phyloP scores from a whole-genome alignment of 2,329 filamentous ascomycete genomes.

The Fusarium sp. region DNA sequence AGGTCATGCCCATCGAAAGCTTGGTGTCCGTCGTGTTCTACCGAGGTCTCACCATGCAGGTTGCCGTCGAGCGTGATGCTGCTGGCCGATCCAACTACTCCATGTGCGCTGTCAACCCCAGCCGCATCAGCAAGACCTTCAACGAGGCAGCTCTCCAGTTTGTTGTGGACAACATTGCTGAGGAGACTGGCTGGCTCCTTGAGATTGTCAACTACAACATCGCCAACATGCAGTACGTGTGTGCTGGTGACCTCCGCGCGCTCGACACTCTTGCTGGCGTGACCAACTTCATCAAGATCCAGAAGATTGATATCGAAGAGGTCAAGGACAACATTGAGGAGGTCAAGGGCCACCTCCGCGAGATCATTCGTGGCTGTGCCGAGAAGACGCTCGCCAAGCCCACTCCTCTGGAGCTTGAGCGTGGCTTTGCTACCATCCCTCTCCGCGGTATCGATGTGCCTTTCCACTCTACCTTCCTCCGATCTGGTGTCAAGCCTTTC shows the following conservation, averaged over 20 bases:
- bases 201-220: slow-evolving; percentile 99
- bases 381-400: slow-evolving; percentile 91
- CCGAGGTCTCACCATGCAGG: slow-evolving; percentile 98
- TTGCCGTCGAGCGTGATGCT: slow-evolving; percentile 96
- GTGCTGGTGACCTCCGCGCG: slow-evolving; percentile 76
- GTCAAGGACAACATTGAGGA: slow-evolving; percentile 92
- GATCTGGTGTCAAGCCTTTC: slow-evolving; percentile 99
- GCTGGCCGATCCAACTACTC: slow-evolving; percentile 96
- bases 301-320: slow-evolving; percentile 97
- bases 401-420: slow-evolving; percentile 87
- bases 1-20: slow-evolving; percentile 99
- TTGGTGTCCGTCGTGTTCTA: slow-evolving; percentile 99
- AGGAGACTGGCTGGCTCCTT: slow-evolving; percentile 93
- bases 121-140: slow-evolving; percentile 98
- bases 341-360: slow-evolving; percentile 87
- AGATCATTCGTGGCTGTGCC: slow-evolving; percentile 91
- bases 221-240: slow-evolving; percentile 81
- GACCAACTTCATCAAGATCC: slow-evolving; percentile 93
- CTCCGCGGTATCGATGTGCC: slow-evolving; percentile 98
- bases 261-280: slow-evolving; percentile 82
- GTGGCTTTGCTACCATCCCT: slow-evolving; percentile 96
- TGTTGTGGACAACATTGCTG: slow-evolving; percentile 93
- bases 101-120: slow-evolving; percentile 99
- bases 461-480: slow-evolving; percentile 98
- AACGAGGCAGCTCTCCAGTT: slow-evolving; percentile 98